Conservation (phyloP, 768 basidiomycete genomes). For the Lactifluus piperatus region DNA sequence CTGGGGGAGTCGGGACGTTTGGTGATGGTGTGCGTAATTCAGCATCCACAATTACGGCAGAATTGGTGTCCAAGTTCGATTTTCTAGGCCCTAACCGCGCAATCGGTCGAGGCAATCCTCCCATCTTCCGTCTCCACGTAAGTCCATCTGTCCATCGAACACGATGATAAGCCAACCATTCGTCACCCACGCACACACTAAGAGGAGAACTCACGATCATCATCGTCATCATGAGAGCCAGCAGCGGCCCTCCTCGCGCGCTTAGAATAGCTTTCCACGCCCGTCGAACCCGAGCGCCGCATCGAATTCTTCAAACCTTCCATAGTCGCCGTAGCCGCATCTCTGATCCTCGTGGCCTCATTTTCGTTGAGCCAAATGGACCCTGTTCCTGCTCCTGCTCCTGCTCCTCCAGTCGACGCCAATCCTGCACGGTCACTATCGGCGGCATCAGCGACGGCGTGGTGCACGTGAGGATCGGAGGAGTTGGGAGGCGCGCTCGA, state of each 20-base stretch:
- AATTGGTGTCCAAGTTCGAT: neutral
- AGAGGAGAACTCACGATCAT: neutral
- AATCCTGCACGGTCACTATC: neutral
- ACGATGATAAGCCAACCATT: neutral
- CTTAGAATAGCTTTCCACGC: neutral
- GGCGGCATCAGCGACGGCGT: neutral
- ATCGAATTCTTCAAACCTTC: neutral
- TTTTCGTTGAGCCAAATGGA: neutral
- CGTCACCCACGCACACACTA: neutral
- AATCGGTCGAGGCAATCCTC: neutral
- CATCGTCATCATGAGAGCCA: neutral
- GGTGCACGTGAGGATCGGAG: neutral
- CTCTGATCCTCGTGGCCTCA: neutral
- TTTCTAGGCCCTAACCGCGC: neutral
- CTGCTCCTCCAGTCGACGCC: too few relatives aligned
- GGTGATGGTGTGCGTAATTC: too few relatives aligned
- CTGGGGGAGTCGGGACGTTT: neutral
- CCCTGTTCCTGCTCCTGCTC: neutral
- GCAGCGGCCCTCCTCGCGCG: neutral
- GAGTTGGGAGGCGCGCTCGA: neutral
- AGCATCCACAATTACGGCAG: neutral
- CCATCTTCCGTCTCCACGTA: neutral
- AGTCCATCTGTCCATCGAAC: neutral
- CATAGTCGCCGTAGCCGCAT: neutral
- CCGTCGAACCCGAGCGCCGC: neutral